Evolutionary conservation across 2,329 filamentous ascomycete genomes (phyloP).

Genomic region (Drechslerella stenobrocha): DNA sequence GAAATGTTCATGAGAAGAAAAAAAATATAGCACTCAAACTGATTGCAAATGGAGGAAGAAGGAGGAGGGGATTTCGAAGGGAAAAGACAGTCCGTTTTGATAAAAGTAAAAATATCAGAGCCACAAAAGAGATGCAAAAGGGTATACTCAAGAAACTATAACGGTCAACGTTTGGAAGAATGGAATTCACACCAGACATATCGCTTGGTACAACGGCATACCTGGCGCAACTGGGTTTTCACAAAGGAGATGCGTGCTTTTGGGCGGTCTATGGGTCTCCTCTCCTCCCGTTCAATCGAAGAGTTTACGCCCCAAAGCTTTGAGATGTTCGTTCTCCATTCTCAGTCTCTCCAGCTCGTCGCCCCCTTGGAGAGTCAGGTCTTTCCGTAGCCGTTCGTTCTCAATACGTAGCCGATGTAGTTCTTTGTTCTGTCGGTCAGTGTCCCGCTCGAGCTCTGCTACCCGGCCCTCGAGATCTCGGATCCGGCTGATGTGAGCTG

Average conservation of each 20-base stretch:
- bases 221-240: slow-evolving; percentile 7
- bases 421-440: slow-evolving; percentile 37
- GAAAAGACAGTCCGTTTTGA: slow-evolving; percentile 15
- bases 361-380: slow-evolving; percentile 42
- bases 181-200: slow-evolving; percentile 3
- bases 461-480: slow-evolving; percentile 29
- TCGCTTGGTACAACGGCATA: not conserved
- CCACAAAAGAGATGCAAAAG: slow-evolving; percentile 4
- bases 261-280: no score
- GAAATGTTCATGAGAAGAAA: slow-evolving; percentile 21
- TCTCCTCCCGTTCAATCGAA: slow-evolving; percentile 24
- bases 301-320: slow-evolving; percentile 38
- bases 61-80: not conserved
- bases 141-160: slow-evolving; percentile 48
- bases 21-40: slow-evolving; percentile 14
- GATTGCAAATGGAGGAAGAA: not conserved
- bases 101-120: slow-evolving; percentile 6
- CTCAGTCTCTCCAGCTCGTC: slow-evolving; percentile 42
- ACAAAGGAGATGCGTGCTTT: slow-evolving; percentile 35
- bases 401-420: slow-evolving; percentile 32
- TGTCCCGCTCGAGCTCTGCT: slow-evolving; percentile 29
- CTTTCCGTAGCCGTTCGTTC: slow-evolving; percentile 42
- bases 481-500: slow-evolving; percentile 13
- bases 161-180: slow-evolving; percentile 47
- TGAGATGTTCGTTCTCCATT: slow-evolving; percentile 43